Evolutionary conservation across 169 alveolate genomes (phyloP).

Genomic region (Plasmodium vivax): DNA sequence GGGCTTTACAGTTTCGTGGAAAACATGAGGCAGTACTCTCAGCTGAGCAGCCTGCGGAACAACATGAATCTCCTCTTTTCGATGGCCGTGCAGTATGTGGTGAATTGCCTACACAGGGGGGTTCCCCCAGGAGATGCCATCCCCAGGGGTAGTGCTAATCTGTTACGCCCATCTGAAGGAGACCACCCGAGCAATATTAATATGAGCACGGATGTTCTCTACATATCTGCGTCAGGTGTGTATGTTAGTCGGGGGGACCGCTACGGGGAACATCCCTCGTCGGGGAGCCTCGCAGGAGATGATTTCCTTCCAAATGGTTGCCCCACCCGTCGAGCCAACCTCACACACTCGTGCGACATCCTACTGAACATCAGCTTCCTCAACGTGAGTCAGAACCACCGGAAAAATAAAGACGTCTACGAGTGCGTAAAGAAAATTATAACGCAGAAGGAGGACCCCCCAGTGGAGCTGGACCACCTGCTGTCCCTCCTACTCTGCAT

Average conservation of each 20-base stretch:
- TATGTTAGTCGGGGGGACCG: not conserved
- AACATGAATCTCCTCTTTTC: constrained; percentile 68
- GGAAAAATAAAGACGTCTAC: constrained; percentile 29
- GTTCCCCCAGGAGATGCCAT: not conserved
- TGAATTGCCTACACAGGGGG: constrained; percentile 21
- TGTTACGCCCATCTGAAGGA: not conserved
- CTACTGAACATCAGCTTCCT: constrained; percentile 46
- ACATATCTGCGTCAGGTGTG: constrained; percentile 8
- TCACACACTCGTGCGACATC: constrained; percentile 22
- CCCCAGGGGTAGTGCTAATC: not conserved
- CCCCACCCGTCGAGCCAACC: not conserved
- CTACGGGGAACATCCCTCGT: not conserved
- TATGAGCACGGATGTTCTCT: constrained; percentile 45
- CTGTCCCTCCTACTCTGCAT: constrained; percentile 24
- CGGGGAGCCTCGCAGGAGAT: not conserved
- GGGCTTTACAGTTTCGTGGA: constrained; percentile 53
- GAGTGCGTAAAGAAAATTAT: constrained; percentile 44
- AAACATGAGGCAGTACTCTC: constrained; percentile 64
- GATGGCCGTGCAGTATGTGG: constrained; percentile 16
- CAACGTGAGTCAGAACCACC: constrained; percentile 49
- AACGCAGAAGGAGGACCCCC: not conserved
- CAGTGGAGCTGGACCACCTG: not conserved
- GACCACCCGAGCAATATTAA: not conserved
- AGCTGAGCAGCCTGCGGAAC: constrained; percentile 16
- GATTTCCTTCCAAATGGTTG: not conserved